Evolutionary conservation across 305 asterid genomes (phyloP), one percentile per base, ranked within the genome.

Genomic region (Solanum hybrid): DNA sequence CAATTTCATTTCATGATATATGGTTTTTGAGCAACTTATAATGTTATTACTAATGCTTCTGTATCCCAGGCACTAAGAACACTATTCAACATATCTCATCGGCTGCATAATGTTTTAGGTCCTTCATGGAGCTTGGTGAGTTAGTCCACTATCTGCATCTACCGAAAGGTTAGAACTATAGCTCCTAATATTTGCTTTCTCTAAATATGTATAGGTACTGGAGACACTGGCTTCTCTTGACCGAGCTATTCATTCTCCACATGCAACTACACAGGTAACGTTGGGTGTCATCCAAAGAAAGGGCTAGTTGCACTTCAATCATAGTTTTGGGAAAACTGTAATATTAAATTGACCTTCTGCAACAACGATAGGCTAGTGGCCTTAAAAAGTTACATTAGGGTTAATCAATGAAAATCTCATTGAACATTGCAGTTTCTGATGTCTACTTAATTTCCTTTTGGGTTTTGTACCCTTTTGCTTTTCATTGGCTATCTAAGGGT

Each of bases 41-140:
- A 51, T 40, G 34, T 87, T 40, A 29, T 32, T 51, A n/a, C 78
- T 86, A 34, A 82, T 37, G 86, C 27, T 56, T 89, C 60, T 86
- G 85, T 40, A 38, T 69, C 71, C 79, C 94, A 97, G 99, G 99
- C 99, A 87, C 90, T 97, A 90, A 93, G 99, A 94, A 97, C 99
- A 89, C 99, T 97, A 91, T 97, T 97, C 93, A 97, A 97, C 91
- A 94, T 97, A 90, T 96, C 99, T 88, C 97, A 97, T 94, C 95
- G 99, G 86, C 93, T 97, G 88, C 99, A 97, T 91, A 97, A 97
- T 90, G 96, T 97, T 82, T 91, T 97, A 95, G 99, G 99, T 88
- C 97, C 98, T 89, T 97, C 99, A 85, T 97, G 99, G 99, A 98
- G 96, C 92, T 94, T 97, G 98, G 99, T 96, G 95, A 66, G 98